Evolutionary conservation across 257 asterid genomes (phyloP), one percentile per base, ranked within the genome.

Genomic region (Salvia miltiorrhiza): DNA sequence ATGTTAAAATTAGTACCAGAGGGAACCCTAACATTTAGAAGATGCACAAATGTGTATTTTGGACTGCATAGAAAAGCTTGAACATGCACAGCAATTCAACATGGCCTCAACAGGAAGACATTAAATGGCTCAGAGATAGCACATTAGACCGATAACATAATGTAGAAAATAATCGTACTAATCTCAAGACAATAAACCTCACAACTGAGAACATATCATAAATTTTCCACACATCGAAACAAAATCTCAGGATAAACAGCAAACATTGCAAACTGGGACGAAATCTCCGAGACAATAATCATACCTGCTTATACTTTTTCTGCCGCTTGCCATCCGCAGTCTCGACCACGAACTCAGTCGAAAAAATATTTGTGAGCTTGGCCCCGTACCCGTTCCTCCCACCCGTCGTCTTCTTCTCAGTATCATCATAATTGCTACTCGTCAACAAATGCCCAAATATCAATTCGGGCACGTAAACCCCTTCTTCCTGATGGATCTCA

Each of bases 361-460:
- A 94, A 67, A 94, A 94, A 35, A 94, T 94, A 65, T 94, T 94
- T 0, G 97, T 91, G 70, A 94, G 90, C 77, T 94, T 94, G 1
- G 99, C 99, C 0, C 99, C 99, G 26, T 89, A 91, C 4, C 99
- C 99, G 19, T 94, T 94, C 68, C 99, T 86, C 43, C 99, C 97
- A 23, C 99, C 99, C 0, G 96, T 89, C 0, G 99, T 94, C 84
- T 94, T 94, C 90, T 91, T 94, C 82, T 76, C 92, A 3, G 82
- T 74, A 74, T 91, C 99, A 49, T 94, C 96, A 14, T 94, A 94
- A 37, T 94, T 94, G 70, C 99, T 94, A 66, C 99, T 94, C 8
- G 99, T 94, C 84, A 91, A 84, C 89, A 94, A 60, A 76, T 94
- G 99, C 77, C 99, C 97, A 23, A 94, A 94, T 50, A 94, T 94